These are phyloP conservation scores for Arabis alpina DNA, from an alignment of 345 rosid genomes.

Conservation along the genomic window DNA sequence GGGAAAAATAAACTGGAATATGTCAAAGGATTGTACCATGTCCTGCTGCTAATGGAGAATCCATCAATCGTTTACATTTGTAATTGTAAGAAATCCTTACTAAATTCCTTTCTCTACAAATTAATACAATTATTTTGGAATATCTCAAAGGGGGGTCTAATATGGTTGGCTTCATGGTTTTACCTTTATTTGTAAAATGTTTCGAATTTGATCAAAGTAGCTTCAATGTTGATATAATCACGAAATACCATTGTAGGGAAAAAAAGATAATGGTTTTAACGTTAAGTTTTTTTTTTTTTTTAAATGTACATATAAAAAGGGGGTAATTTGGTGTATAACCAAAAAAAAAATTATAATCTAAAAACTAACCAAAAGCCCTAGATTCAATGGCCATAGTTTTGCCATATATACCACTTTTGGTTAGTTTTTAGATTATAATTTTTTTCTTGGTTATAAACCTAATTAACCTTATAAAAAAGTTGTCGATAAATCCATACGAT, in stretches of 20 bases:
- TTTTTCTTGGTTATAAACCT: too few species aligned
- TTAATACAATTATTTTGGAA: neutral
- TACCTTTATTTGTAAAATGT: neutral
- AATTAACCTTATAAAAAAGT: too few species aligned
- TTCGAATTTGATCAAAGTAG: neutral
- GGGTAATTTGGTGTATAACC: too few species aligned
- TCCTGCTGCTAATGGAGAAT: slow-evolving; percentile 27
- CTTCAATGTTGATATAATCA: neutral
- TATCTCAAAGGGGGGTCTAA: neutral
- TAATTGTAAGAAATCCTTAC: neutral
- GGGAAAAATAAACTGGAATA: neutral
- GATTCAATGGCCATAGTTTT: too few species aligned
- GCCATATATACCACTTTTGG: too few species aligned
- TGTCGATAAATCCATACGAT: neutral
- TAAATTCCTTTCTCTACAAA: neutral
- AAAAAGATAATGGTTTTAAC: too few species aligned
- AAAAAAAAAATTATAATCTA: too few species aligned
- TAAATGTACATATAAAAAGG: too few species aligned
- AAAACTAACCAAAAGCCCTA: too few species aligned
- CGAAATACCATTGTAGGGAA: neutral
- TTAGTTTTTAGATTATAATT: too few species aligned
- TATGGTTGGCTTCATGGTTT: slow-evolving; percentile 4
- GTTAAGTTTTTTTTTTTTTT: too few species aligned
- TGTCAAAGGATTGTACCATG: slow-evolving; percentile 26
- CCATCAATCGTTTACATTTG: slow-evolving; percentile 14